A percentile compares a stretch with the other conserved stretches of the same genome.
These are phyloP conservation scores for Colletotrichum acutatum DNA, from an alignment of 2,329 filamentous ascomycete genomes.

Conservation along the genomic window DNA sequence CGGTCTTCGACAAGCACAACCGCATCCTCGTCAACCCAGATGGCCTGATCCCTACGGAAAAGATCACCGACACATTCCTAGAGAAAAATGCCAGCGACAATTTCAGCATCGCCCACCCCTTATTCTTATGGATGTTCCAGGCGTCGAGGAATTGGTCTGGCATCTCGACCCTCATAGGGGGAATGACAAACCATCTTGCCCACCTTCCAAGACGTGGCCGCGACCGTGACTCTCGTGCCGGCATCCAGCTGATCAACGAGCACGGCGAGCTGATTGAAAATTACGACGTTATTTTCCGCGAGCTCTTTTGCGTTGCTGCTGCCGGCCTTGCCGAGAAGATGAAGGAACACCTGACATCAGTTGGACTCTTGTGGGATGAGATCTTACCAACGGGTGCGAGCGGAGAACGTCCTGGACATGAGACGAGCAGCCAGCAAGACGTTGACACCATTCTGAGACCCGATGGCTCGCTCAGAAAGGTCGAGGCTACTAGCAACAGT, in stretches of 20 bases:
- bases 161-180: slow-evolving; percentile 73
- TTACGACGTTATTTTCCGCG: slow-evolving; percentile 82
- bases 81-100: slow-evolving; percentile 75
- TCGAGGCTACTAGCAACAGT: slow-evolving; percentile 31
- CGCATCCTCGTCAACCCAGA: slow-evolving; percentile 76
- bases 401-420: slow-evolving; percentile 37
- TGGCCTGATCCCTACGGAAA: slow-evolving; percentile 75
- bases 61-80: slow-evolving; percentile 82
- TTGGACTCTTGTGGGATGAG: slow-evolving; percentile 80
- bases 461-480: slow-evolving; percentile 34
- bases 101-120: slow-evolving; percentile 79
- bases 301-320: slow-evolving; percentile 85
- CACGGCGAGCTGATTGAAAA: slow-evolving; percentile 70
- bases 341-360: slow-evolving; percentile 68
- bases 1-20: slow-evolving; percentile 74
- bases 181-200: slow-evolving; percentile 79
- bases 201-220: slow-evolving; percentile 53
- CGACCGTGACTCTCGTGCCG: slow-evolving; percentile 50
- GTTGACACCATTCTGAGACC: slow-evolving; percentile 12
- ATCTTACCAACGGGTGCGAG: slow-evolving; percentile 73
- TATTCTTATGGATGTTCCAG: slow-evolving; percentile 89
- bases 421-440: slow-evolving; percentile 12
- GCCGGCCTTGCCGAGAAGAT: slow-evolving; percentile 77
- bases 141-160: slow-evolving; percentile 82
- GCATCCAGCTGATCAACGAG: slow-evolving; percentile 59